Conservation (phyloP, 1,284 basidiomycete genomes). For the Tetrapyrgos nigripes region DNA sequence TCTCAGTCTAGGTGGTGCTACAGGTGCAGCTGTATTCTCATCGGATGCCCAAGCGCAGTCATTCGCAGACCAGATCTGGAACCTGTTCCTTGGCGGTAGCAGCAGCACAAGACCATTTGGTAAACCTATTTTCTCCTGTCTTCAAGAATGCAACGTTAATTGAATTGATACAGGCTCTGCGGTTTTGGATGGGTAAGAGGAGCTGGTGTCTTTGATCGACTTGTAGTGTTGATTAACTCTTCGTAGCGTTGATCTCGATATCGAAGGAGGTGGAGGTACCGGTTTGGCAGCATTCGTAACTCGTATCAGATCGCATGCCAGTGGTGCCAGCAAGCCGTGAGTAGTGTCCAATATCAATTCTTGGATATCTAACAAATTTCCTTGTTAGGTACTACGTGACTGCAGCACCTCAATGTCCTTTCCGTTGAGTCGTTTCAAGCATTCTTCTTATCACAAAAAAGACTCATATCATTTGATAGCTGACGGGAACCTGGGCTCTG, state of each 20-base stretch:
- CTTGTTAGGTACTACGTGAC: constrained; percentile 61
- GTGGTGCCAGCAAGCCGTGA: constrained; percentile 57
- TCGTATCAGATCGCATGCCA: constrained; percentile 52
- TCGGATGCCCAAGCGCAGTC: constrained; percentile 56
- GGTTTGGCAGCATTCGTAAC: constrained; percentile 63
- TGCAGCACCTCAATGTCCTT: constrained; percentile 72
- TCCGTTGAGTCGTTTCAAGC: constrained; percentile 9
- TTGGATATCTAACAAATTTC: neutral
- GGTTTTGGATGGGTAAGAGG: constrained; percentile 64
- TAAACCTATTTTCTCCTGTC: constrained; percentile 49
- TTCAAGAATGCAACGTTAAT: neutral
- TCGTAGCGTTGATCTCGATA: constrained; percentile 65
- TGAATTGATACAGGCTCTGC: constrained; percentile 34
- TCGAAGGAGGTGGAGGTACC: constrained; percentile 62
- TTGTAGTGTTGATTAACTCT: constrained; percentile 48
- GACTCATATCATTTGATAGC: constrained; percentile 35
- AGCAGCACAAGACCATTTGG: constrained; percentile 66
- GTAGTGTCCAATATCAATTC: constrained; percentile 15
- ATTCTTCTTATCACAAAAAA: neutral
- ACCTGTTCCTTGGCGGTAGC: constrained; percentile 67
- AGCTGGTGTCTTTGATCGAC: constrained; percentile 32
- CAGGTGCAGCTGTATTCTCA: constrained; percentile 55
- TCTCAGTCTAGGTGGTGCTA: constrained; percentile 68
- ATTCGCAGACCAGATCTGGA: constrained; percentile 69
- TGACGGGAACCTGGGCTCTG: constrained; percentile 60